Percentiles rank a stretch among this genome's conserved stretches.
Evolutionary conservation across 2,329 filamentous ascomycete genomes (phyloP).

Genomic region (Fusarium sarcochroum): DNA sequence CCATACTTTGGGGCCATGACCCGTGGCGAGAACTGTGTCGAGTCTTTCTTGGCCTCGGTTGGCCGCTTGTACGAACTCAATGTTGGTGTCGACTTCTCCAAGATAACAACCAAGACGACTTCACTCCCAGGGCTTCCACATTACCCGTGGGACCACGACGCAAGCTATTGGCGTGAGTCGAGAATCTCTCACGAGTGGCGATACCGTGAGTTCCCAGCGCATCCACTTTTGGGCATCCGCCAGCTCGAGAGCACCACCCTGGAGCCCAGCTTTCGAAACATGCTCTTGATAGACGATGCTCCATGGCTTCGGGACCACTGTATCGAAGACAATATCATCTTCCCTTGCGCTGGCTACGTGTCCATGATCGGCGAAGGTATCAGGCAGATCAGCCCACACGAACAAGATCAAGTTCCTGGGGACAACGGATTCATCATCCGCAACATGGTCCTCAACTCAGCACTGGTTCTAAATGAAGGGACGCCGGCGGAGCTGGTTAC

Average conservation of each 20-base stretch:
- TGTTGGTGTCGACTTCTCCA: slow-evolving; percentile 36
- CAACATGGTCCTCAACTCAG: slow-evolving; percentile 49
- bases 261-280: slow-evolving; percentile 42
- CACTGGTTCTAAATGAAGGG: slow-evolving; percentile 51
- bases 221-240: slow-evolving; percentile 54
- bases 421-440: slow-evolving; percentile 36
- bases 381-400: slow-evolving; percentile 26
- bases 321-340: slow-evolving; percentile 59
- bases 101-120: slow-evolving; percentile 11
- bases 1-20: slow-evolving; percentile 30
- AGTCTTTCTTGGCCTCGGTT: slow-evolving; percentile 47
- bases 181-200: slow-evolving; percentile 52
- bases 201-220: slow-evolving; percentile 50
- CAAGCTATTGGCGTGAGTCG: slow-evolving; percentile 52
- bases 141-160: slow-evolving; percentile 57
- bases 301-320: slow-evolving; percentile 62
- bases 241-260: slow-evolving; percentile 26
- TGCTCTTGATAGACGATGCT: slow-evolving; percentile 31
- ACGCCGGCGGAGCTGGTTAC: slow-evolving; percentile 52
- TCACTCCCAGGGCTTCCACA: slow-evolving; percentile 50
- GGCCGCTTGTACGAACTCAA: slow-evolving; percentile 23
- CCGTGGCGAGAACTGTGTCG: slow-evolving; percentile 27
- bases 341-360: slow-evolving; percentile 56
- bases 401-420: background rate
- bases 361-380: slow-evolving; percentile 50